Percentiles rank a stretch among this genome's conserved stretches.
phyloP scores from a whole-genome alignment of 768 basidiomycete species.

The Mycena belliarum region DNA sequence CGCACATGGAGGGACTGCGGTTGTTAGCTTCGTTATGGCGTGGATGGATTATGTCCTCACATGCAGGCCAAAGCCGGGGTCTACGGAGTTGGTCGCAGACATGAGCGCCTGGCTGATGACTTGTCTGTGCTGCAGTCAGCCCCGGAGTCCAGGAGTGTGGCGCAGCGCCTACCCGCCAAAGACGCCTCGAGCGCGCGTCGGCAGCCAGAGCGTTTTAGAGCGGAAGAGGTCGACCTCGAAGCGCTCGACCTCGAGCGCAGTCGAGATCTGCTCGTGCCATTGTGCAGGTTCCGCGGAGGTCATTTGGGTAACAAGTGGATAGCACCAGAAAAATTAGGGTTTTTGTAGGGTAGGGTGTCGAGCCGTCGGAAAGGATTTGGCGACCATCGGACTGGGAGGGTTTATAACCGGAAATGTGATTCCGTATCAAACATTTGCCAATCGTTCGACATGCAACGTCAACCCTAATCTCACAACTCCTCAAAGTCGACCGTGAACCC shows the following conservation, averaged over 20 bases:
- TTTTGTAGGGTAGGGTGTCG: too few species aligned
- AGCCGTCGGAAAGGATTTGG: too few species aligned
- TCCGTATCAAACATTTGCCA: not conserved
- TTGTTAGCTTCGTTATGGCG: constrained; percentile 1
- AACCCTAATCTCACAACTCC: constrained; percentile 51
- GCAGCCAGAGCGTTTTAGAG: constrained; percentile 72
- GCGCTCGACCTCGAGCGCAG: constrained; percentile 75
- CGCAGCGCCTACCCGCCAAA: constrained; percentile 63
- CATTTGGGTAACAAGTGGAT: not conserved
- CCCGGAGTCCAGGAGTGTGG: not conserved
- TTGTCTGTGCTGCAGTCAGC: constrained; percentile 40
- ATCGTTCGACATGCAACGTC: not conserved
- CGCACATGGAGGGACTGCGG: constrained; percentile 24
- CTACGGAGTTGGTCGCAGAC: constrained; percentile 75
- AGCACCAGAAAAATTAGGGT: too few species aligned
- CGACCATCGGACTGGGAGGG: too few species aligned
- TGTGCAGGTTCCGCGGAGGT: not conserved
- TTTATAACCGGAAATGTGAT: not conserved
- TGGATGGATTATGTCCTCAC: constrained; percentile 44
- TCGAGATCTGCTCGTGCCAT: constrained; percentile 59
- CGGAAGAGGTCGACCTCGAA: constrained; percentile 78
- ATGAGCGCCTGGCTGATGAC: constrained; percentile 88
- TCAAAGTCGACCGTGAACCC: constrained; percentile 92
- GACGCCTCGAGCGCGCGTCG: constrained; percentile 64
- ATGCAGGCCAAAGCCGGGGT: constrained; percentile 65